A percentile compares a stretch with the other conserved stretches of the same genome.
These are phyloP conservation scores for Axilococcus clingmanii DNA, from an alignment of 139 green algal genomes.

Conservation along the genomic window DNA sequence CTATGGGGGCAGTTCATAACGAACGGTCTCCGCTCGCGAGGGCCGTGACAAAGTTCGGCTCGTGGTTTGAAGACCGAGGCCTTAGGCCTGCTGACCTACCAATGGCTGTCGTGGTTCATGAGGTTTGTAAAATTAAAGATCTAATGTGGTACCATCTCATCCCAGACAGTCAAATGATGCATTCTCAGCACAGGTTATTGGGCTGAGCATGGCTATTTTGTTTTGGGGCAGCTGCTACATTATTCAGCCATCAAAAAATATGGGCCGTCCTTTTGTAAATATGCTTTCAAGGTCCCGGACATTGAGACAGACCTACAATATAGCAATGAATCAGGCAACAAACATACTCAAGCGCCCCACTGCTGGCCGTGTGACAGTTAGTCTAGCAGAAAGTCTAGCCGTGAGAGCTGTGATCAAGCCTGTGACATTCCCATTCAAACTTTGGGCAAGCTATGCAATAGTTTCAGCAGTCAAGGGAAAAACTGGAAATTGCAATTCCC, in stretches of 20 bases:
- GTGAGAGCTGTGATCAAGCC: conserved; percentile 32
- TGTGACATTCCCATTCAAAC: conserved; percentile 33
- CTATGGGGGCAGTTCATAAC: no score
- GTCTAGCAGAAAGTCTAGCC: conserved; percentile 24
- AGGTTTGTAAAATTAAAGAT: conserved; percentile 14
- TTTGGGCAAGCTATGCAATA: conserved; percentile 24
- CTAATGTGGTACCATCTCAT: no score
- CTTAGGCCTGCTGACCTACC: conserved; percentile 20
- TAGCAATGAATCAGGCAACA: conserved; percentile 41
- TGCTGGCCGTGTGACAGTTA: conserved; percentile 18
- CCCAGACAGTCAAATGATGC: no score
- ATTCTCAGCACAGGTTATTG: no score
- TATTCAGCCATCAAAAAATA: no score
- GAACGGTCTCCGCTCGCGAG: not conserved
- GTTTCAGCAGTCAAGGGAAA: not conserved
- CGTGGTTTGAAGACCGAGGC: conserved; percentile 21
- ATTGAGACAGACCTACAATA: conserved; percentile 11
- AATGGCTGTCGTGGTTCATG: conserved; percentile 22
- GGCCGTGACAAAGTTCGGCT: conserved; percentile 10
- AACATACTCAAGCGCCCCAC: conserved; percentile 53
- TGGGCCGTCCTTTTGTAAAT: no score
- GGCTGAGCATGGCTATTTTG: no score
- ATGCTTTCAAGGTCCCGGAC: no score
- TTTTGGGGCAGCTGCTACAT: no score
- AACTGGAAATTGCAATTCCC: not conserved